These are phyloP conservation scores for Vitis vinifera DNA, from an alignment of 164 flowering plant species.

Conservation along the genomic window DNA sequence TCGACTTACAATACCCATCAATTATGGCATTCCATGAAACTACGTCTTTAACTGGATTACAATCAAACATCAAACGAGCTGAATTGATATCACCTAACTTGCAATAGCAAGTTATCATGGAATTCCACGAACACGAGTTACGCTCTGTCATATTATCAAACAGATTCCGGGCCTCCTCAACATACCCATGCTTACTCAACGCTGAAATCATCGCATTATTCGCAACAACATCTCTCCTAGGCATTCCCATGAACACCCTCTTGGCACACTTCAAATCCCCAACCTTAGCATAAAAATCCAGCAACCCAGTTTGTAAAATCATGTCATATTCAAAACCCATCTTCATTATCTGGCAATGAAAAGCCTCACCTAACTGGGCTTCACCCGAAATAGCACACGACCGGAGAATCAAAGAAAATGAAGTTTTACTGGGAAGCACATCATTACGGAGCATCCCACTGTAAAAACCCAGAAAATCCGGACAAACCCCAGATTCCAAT, in stretches of 20 bases:
- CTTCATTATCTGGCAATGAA: slow-evolving; percentile 33
- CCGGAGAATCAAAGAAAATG: slow-evolving; percentile 28
- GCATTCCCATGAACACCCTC: slow-evolving; percentile 40
- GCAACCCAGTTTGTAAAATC: slow-evolving; percentile 42
- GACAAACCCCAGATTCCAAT: slow-evolving; percentile 10
- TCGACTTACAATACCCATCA: slow-evolving; percentile 37
- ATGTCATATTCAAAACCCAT: slow-evolving; percentile 33
- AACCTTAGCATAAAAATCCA: slow-evolving; percentile 41
- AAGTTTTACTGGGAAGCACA: slow-evolving; percentile 20
- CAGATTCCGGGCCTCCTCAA: slow-evolving; percentile 23
- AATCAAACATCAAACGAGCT: slow-evolving; percentile 31
- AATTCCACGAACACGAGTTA: slow-evolving; percentile 36
- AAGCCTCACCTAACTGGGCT: slow-evolving; percentile 22
- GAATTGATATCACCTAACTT: slow-evolving; percentile 28
- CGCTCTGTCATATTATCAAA: slow-evolving; percentile 39
- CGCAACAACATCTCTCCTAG: slow-evolving; percentile 38
- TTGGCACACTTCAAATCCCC: slow-evolving; percentile 35
- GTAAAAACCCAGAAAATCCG: slow-evolving; percentile 20
- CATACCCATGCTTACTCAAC: slow-evolving; percentile 21
- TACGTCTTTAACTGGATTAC: slow-evolving; percentile 35
- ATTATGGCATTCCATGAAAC: slow-evolving; percentile 48
- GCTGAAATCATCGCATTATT: slow-evolving; percentile 37
- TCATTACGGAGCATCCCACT: slow-evolving; percentile 19
- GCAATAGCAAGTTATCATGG: slow-evolving; percentile 39
- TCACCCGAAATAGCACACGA: slow-evolving; percentile 15